Conservation (phyloP, 202 grass and related monocot genomes). For the Dendrocalamus latiflorus region DNA sequence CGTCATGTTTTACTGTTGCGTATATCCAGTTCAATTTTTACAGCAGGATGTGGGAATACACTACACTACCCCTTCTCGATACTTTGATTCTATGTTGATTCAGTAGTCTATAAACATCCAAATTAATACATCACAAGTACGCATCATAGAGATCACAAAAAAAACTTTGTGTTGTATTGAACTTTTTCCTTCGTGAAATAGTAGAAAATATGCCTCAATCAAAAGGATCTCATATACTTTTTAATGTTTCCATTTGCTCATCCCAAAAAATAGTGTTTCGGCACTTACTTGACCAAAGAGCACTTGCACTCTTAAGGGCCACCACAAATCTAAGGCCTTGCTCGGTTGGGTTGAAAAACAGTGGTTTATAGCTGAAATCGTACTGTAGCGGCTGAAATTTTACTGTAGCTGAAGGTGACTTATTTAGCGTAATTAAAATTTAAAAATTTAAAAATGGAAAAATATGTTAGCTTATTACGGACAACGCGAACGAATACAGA, state of each 20-base stretch:
- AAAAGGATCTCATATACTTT: not conserved
- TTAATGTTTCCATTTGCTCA: not conserved
- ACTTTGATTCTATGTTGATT: not conserved
- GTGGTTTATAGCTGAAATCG: too few relatives aligned
- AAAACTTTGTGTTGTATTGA: not conserved
- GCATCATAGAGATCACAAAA: not conserved
- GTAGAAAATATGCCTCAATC: not conserved
- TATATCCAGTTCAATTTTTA: not conserved
- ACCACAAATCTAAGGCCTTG: conserved; percentile 4
- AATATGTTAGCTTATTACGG: too few relatives aligned
- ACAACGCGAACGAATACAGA: too few relatives aligned
- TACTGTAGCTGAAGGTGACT: too few relatives aligned
- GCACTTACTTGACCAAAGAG: not conserved
- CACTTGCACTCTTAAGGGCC: not conserved
- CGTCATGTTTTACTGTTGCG: not conserved
- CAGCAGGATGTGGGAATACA: not conserved
- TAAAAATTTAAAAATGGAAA: too few relatives aligned
- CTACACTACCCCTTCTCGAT: not conserved
- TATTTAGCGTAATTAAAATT: too few relatives aligned
- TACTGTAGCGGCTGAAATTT: too few relatives aligned
- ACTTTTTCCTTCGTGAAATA: not conserved
- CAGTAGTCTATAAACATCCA: too few relatives aligned
- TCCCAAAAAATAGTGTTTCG: not conserved
- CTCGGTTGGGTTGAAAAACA: too few relatives aligned
- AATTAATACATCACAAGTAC: not conserved